phyloP scores from a whole-genome alignment of 495 filamentous ascomycete species.

The Acidiella bohemica region DNA sequence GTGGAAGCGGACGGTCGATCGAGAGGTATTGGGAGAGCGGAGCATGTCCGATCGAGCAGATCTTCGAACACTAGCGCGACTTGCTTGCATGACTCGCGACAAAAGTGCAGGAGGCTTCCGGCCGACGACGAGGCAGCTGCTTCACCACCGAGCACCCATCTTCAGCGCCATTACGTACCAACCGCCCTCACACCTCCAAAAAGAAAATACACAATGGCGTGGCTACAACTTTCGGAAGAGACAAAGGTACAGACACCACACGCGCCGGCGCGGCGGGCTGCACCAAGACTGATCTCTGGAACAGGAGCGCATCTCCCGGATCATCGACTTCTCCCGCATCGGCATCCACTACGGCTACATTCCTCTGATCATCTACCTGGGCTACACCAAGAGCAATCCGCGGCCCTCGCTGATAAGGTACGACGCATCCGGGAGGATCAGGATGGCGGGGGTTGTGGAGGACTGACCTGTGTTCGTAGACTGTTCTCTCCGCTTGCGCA shows the following conservation, averaged over 20 bases:
- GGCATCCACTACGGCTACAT: slow-evolving; percentile 99
- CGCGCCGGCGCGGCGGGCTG: background rate
- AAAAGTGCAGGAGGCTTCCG: too few relatives aligned
- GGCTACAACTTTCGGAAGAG: slow-evolving; percentile 85
- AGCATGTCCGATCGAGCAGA: too few relatives aligned
- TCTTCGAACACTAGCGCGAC: background rate
- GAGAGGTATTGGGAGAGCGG: background rate
- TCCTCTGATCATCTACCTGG: slow-evolving; percentile 91
- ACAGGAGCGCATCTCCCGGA: slow-evolving; percentile 89
- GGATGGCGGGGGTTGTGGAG: background rate
- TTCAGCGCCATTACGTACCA: background rate
- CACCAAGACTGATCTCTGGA: slow-evolving; percentile 10
- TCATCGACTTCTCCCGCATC: slow-evolving; percentile 86
- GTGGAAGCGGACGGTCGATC: background rate
- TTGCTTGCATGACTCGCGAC: too few relatives aligned
- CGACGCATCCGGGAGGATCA: background rate
- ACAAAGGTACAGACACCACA: slow-evolving; percentile 53
- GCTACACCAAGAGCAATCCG: slow-evolving; percentile 87
- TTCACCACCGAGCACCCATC: background rate
- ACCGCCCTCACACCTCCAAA: background rate
- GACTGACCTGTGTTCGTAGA: slow-evolving; percentile 14
- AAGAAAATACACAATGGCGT: slow-evolving; percentile 18
- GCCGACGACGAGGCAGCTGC: slow-evolving; percentile 8
- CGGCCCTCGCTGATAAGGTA: slow-evolving; percentile 87
- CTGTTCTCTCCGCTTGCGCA: slow-evolving; percentile 31